Base-by-base conservation (phyloP, 2,329 filamentous ascomycete genomes). In the Orbilia ellipsospora region DNA sequence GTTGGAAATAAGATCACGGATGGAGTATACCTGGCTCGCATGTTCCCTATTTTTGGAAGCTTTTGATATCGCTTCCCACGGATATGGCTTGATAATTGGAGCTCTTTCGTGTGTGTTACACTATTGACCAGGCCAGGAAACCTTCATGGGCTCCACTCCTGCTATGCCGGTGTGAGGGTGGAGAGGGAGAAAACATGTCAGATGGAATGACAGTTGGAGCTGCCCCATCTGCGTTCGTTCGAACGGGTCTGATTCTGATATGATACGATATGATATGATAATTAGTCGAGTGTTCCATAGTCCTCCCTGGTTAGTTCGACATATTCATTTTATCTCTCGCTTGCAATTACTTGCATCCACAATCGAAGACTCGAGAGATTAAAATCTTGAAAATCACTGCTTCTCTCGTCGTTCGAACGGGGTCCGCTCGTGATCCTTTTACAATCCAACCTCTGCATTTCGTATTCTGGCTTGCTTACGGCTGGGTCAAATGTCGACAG, bases 351-450 rank as follows among this genome's bases (percentile, higher is more conserved):
- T 57, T 42, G 51, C 52, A 66, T 44, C 54, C 54, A 57, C 54
- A 40, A 57, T 31, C 10, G n/a, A 15, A 12, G n/a, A 26, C n/a
- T 20, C 42, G 13, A 60, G 56, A 74, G 50, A 67, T 74, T 63
- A 57, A 55, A 57, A 48, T 1, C 28, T 28, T 40, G 70, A 74
- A 59, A 74, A 74, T 74, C 70, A 54, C 68, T 73, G 45, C 68
- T 66, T 2, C 54, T 66, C 61, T 56, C 4, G 68, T 45, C 23
- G n/a, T 52, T 45, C 62, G 16, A 18, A 18, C 20, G 15, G 16
- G 16, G 50, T 16, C 56, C 68, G 31, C 50, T 67, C 48, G 62
- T 55, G 48, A 44, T 61, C 50, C 62, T 26, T 45, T 31, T 68
- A 28, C 28, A 28, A 16, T 20, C 51, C 36, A 68, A 61, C 42